phyloP scores from a whole-genome alignment of 805 yeast genomes.

The Suhomyces faveliae region DNA sequence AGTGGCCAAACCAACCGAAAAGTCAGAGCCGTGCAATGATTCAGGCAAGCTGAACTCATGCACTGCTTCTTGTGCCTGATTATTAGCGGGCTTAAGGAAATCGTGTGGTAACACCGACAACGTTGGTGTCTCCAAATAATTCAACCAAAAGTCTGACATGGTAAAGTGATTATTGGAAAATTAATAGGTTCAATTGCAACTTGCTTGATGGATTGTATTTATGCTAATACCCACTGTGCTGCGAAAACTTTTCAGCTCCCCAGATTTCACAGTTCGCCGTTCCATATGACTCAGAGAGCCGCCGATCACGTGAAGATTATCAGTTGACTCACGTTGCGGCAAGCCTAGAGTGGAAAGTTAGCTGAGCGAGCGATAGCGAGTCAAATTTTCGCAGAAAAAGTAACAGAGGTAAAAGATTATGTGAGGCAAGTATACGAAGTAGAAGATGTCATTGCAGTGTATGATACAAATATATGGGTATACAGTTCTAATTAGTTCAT shows the following conservation, averaged over 20 bases:
- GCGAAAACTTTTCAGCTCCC: conserved; percentile 3
- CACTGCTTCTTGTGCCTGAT: conserved; percentile 64
- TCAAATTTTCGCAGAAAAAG: no score
- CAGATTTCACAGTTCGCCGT: neutral
- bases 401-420: no score
- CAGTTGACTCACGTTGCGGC: neutral
- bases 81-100: conserved; percentile 71
- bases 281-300: conserved; percentile 5
- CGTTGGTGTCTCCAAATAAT: conserved; percentile 72
- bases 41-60: conserved; percentile 29
- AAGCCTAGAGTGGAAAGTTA: neutral
- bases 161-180: neutral
- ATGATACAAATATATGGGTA: no score
- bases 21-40: conserved; percentile 20
- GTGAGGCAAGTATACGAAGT: neutral
- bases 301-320: conserved; percentile 3
- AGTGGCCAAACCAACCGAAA: conserved; percentile 58
- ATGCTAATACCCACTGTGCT: neutral
- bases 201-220: neutral
- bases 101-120: conserved; percentile 87
- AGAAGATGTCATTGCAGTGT: neutral
- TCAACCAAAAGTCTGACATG: conserved; percentile 52
- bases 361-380: no score
- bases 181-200: neutral
- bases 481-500: conserved; percentile 51